Base-by-base conservation (phyloP, 805 yeast genomes). In the Kuraishia ogatae region DNA sequence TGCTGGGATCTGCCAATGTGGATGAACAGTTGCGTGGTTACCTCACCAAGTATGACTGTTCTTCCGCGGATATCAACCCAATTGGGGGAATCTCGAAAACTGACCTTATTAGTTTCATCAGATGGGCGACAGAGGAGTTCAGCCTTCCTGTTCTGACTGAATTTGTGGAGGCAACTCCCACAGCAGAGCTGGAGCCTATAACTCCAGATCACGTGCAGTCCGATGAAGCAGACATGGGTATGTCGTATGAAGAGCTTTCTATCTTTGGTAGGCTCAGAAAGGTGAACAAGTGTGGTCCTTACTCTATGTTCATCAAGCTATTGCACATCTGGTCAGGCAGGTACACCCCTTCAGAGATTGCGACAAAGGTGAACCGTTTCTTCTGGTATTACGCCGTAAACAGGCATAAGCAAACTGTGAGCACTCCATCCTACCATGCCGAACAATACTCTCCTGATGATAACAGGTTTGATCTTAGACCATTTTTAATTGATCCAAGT, bases 381-480 rank as follows among this genome's bases (percentile, higher is more conserved):
- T 94, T 89, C 79, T 92, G 87, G 75, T 94, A 81, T 67, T 96
- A 94, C 70, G 97, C 97, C 3, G 82, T 94, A 56, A 94, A 94
- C 70, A 83, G 99, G 64, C 99, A 94, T 71, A 94, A 94, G 71
- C 94, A 89, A 84, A 94, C 99, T 1, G 92, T 93, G n/a, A 78
- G 92, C 68, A 94, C 99, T 0, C 99, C 99, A 15, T 81, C 96
- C 43, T 94, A 94, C 66, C 99, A 94, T 64, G 99, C 99, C 0
- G 99, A 94, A 68, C 96, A 89, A 64, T 94, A 94, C 66, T 92
- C 98, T 2, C 97, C 99, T 1, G 99, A 94, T 69, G 99, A 94
- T 70, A 94, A 94, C 68, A 79, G 99, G 63, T 94, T 88, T 69
- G 99, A 94, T 68, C 75, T 96, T 64, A 79, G 99, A 61, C 99